Conservation (phyloP, 2,329 filamentous ascomycete genomes). For the Fusarium hainanense region DNA sequence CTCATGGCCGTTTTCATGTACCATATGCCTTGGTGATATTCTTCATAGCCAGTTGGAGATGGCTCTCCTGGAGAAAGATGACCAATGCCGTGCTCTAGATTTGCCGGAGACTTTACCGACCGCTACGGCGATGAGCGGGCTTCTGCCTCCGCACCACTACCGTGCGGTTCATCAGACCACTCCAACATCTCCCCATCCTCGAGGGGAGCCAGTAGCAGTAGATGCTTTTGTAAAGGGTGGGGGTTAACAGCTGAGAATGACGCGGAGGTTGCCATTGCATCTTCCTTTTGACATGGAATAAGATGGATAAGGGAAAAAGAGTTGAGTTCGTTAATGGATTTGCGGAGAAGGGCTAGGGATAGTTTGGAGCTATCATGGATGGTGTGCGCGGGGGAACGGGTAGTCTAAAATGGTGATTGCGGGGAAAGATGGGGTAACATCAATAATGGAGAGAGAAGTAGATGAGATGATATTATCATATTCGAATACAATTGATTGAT, state of each 20-base stretch:
- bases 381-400: constrained; percentile 39
- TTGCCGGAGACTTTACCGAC: constrained; percentile 12
- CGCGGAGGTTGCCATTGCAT: not conserved
- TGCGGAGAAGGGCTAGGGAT: constrained; percentile 11
- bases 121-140: constrained; percentile 20
- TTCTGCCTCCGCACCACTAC: constrained; percentile 28
- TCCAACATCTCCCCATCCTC: not conserved
- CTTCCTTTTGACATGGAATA: not conserved
- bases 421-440: constrained; percentile 41
- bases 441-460: not conserved
- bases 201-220: constrained; percentile 5
- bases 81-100: not conserved
- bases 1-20: not conserved
- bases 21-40: too few relatives aligned
- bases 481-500: not conserved
- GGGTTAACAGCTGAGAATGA: constrained; percentile 16
- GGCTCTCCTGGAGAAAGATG: not conserved
- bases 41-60: not conserved
- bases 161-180: constrained; percentile 22
- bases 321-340: constrained; percentile 4
- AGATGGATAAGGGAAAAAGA: not conserved
- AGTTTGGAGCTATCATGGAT: constrained; percentile 7
- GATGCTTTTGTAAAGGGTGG: not conserved
- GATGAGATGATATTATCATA: constrained; percentile 4
- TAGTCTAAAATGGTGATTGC: constrained; percentile 28